phyloP scores from a whole-genome alignment of 2,329 filamentous ascomycete species.

The Penicillium freii region DNA sequence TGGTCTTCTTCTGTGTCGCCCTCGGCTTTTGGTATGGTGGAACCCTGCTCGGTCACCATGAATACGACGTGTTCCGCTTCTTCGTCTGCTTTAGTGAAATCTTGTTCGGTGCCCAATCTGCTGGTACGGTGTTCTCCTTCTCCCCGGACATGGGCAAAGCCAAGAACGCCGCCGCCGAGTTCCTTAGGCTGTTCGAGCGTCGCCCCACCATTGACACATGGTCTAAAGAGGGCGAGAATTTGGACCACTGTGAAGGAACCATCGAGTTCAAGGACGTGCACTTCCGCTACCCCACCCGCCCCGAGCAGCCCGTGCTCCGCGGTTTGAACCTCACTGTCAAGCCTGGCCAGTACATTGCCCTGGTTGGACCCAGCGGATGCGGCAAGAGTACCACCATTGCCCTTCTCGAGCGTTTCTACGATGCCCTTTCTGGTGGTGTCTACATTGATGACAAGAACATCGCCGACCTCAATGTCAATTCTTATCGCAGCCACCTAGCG shows the following conservation, averaged over 20 bases:
- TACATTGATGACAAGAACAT: slow-evolving; percentile 83
- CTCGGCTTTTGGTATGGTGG: slow-evolving; percentile 94
- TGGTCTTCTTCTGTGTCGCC: slow-evolving; percentile 79
- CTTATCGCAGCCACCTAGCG: slow-evolving; percentile 79
- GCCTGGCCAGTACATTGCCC: slow-evolving; percentile 57
- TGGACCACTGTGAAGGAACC: slow-evolving; percentile 67
- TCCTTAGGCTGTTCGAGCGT: slow-evolving; percentile 81
- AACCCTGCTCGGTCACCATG: slow-evolving; percentile 65
- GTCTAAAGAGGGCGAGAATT: slow-evolving; percentile 64
- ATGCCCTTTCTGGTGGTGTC: slow-evolving; percentile 75
- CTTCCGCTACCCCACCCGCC: slow-evolving; percentile 89
- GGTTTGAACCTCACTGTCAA: slow-evolving; percentile 64
- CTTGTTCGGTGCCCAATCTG: slow-evolving; percentile 89
- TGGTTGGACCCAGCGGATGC: slow-evolving; percentile 91
- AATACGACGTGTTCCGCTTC: slow-evolving; percentile 82
- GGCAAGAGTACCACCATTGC: slow-evolving; percentile 94
- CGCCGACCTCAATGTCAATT: slow-evolving; percentile 74
- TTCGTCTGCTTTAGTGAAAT: slow-evolving; percentile 86
- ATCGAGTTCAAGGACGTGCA: slow-evolving; percentile 92
- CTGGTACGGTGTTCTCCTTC: slow-evolving; percentile 84
- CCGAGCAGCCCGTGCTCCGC: slow-evolving; percentile 86
- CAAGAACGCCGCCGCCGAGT: slow-evolving; percentile 73
- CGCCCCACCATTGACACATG: slow-evolving; percentile 79
- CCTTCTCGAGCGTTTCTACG: slow-evolving; percentile 90
- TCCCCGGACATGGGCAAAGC: slow-evolving; percentile 93